Evolutionary conservation across 768 basidiomycete species (phyloP).

Genomic region (Candolleomyces eurysporus): DNA sequence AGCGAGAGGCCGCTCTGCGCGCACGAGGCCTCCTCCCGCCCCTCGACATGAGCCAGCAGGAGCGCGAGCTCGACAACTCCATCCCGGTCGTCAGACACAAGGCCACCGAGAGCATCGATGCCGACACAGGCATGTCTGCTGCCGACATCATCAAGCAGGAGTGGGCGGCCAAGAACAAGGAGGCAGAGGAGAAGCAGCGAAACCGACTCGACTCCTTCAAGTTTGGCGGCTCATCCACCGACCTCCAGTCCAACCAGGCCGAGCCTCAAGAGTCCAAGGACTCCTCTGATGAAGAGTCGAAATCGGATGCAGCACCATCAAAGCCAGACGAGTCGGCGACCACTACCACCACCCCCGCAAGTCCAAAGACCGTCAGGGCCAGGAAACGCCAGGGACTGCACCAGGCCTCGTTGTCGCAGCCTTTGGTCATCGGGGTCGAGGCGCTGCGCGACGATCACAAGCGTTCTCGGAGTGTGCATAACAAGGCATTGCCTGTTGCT

Average conservation of each 20-base stretch:
- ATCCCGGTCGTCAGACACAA: slow-evolving; percentile 32
- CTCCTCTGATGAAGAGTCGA: neutral
- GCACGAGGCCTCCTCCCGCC: slow-evolving; percentile 59
- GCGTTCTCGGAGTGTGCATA: slow-evolving; percentile 3
- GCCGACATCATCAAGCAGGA: slow-evolving; percentile 53
- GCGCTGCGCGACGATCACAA: neutral
- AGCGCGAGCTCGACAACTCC: slow-evolving; percentile 31
- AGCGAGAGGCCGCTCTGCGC: slow-evolving; percentile 56
- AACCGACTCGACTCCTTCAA: slow-evolving; percentile 33
- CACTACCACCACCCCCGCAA: neutral
- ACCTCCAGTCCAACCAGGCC: neutral
- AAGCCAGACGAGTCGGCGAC: neutral
- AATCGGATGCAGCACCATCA: neutral
- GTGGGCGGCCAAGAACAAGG: slow-evolving; percentile 46
- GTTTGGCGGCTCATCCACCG: slow-evolving; percentile 24
- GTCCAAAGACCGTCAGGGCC: neutral
- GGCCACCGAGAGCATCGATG: slow-evolving; percentile 11
- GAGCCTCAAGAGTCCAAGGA: neutral
- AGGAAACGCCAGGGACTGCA: slow-evolving; percentile 1
- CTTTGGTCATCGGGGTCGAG: neutral
- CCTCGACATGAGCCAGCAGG: slow-evolving; percentile 40
- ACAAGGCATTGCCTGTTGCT: neutral
- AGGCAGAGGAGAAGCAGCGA: slow-evolving; percentile 18
- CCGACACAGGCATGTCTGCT: slow-evolving; percentile 30
- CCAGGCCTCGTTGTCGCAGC: slow-evolving; percentile 3